These are phyloP conservation scores for Starmerella sirachaensis DNA, from an alignment of 805 yeast species.

Conservation along the genomic window DNA sequence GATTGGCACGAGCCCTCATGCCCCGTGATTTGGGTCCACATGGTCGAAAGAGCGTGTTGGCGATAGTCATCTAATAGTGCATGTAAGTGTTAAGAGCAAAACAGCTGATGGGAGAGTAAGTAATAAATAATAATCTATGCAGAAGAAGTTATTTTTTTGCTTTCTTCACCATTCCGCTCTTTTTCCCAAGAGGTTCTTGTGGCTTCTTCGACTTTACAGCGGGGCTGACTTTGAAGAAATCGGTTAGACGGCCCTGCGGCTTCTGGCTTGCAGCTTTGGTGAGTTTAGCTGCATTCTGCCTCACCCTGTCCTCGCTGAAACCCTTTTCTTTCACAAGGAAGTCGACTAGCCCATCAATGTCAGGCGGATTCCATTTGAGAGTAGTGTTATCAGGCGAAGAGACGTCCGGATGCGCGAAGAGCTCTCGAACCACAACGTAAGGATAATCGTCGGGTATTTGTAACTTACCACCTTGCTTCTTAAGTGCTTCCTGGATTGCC, in stretches of 20 bases:
- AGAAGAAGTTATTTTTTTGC: conserved; percentile 6
- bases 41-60: no score
- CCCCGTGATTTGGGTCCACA: no score
- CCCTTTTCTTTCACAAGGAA: conserved; percentile 82
- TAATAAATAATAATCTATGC: no score
- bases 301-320: conserved; percentile 83
- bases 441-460: conserved; percentile 95
- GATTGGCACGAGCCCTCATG: no score
- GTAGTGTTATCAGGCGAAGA: conserved; percentile 46
- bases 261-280: conserved; percentile 74
- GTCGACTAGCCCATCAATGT: conserved; percentile 68
- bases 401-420: conserved; percentile 77
- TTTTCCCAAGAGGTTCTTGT: conserved; percentile 4
- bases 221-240: conserved; percentile 58
- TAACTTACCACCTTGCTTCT: conserved; percentile 44
- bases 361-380: conserved; percentile 82
- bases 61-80: no score
- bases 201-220: neutral
- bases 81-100: no score
- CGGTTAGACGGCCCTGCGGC: conserved; percentile 84
- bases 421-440: conserved; percentile 69
- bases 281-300: conserved; percentile 74
- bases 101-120: no score
- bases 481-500: conserved; percentile 54
- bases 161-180: conserved; percentile 8